Evolutionary conservation across 371 early-diverging fungal species (phyloP).

Genomic region (Zancudomyces culisetae): DNA sequence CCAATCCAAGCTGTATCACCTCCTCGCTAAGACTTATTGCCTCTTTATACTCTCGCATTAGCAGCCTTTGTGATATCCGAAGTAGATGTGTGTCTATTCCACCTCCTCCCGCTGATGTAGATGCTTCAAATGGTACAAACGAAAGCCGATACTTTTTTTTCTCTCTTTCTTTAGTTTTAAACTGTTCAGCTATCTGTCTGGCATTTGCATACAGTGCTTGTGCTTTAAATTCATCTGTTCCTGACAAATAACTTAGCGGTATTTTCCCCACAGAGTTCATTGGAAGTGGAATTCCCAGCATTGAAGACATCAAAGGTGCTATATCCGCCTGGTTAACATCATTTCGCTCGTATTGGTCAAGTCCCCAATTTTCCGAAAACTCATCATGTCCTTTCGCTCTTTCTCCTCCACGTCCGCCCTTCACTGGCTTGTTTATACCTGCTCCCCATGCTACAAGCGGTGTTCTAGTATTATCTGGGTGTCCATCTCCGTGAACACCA

Average conservation of each 20-base stretch:
- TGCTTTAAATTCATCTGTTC: constrained; percentile 45
- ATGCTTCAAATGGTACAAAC: constrained; percentile 48
- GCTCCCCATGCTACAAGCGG: constrained; percentile 93
- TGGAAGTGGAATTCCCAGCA: constrained; percentile 69
- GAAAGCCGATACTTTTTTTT: constrained; percentile 53
- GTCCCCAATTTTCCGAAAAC: constrained; percentile 44
- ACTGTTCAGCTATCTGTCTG: constrained; percentile 63
- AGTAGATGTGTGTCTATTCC: constrained; percentile 29
- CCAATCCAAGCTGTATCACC: constrained; percentile 41
- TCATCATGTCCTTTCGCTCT: constrained; percentile 35
- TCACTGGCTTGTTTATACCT: constrained; percentile 30
- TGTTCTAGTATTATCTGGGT: constrained; percentile 85
- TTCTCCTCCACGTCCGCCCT: constrained; percentile 2
- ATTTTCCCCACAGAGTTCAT: constrained; percentile 83
- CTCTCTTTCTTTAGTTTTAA: constrained; percentile 49
- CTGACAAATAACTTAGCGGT: constrained; percentile 54
- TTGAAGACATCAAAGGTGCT: constrained; percentile 81
- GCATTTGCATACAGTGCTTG: constrained; percentile 59
- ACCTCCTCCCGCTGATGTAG: constrained; percentile 30
- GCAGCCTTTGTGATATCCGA: constrained; percentile 40
- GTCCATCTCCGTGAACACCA: constrained; percentile 86
- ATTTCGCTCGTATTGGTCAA: constrained; percentile 29
- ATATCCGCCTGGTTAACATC: constrained; percentile 89
- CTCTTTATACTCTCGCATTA: constrained; percentile 30
- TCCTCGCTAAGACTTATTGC: constrained; percentile 40